Evolutionary conservation across 805 yeast species (phyloP), one percentile per base, ranked within the genome.

Genomic region (Yamadazyma scolyti): DNA sequence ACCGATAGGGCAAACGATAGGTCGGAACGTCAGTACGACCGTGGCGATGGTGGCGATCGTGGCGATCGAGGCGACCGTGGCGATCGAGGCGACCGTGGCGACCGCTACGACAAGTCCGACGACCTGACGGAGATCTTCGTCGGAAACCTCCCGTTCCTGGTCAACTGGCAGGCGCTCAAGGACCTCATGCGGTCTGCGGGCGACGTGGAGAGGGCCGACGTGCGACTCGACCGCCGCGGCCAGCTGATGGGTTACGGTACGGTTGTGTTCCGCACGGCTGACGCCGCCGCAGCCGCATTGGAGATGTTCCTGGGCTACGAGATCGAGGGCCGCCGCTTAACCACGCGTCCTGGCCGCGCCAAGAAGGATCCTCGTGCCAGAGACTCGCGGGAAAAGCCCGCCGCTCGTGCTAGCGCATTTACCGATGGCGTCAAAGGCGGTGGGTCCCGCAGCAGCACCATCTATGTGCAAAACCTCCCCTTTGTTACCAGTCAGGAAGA

Each of bases 401-500:
- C n/a, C n/a, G n/a, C n/a, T n/a, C n/a, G n/a, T n/a, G n/a, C n/a
- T n/a, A 51, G 77, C 22, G 78, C 66, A 6, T 84, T 87, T 54
- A 76, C 88, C 9, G 75, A 70, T 27, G 81, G 78, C 33, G 88
- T 83, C 25, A 47, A 54, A 6, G 84, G 82, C 2, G 77, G 75
- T 29, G 79, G 77, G 29, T 73, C 66, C 20, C 68, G 74, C 14
- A 51, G 61, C 9, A 59, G 49, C 36, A 55, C 58, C 11, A 72
- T 90, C 26, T 82, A 61, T 51, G 88, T 83, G 14, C 71, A 70
- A 26, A 90, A 90, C 63, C 66, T 90, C 50, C 97, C 97, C 18
- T 86, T 76, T 70, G 81, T 88, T 31, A 89, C 97, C n/a, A 76
- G 87, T 19, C 79, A 80, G 43, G 79, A 81, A 36, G 97, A 90